Evolutionary conservation across 768 basidiomycete genomes (phyloP), one percentile per base, ranked within the genome.

Genomic region (Melanogaster broomeanus): DNA sequence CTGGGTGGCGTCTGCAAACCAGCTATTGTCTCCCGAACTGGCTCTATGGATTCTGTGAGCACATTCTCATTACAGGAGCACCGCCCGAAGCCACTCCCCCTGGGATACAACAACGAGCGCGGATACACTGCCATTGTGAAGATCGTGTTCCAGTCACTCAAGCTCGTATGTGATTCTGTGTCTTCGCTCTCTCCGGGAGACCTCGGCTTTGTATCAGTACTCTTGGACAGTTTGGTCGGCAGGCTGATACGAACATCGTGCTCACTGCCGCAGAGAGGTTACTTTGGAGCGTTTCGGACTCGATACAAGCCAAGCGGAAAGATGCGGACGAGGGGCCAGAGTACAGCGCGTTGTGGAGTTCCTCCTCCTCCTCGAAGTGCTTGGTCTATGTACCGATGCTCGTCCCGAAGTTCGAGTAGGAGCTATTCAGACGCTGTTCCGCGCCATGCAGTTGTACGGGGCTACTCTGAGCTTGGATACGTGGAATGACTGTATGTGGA

Each of bases 211-310:
- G 94, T 60, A 96, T 98, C 69, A 82, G 78, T 54, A 95, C 96
- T 5, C 77, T 99, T 0, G 92, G 92, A 6, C 86, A 88, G 48
- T 99, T 96, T 68, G 94, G 95, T 8, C 81, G 87, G 16, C 96
- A 98, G 61, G 80, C 84, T 1, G 97, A 98, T 57, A 95, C 96
- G 34, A 99, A 99, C 60, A 96, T 99, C 49, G 91, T 94, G 2
- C 73, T 99, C 49, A 96, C 96, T 1, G 92, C 93, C 0, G 93
- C 95, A 0, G 93, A 93, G 51, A 93, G 92, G 47, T 72, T 98
- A 3, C 75, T 99, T 5, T 98, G 96, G 96, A 88, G 90, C 53
- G 90, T 99, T 0, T 97, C 95, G 0, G 96, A 99, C 64, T 89
- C 92, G 1, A 91, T 98, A 31, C 93, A 96, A 62, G 82, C 87